phyloP scores from a whole-genome alignment of 441 rosid species.

The Oxalis stricta region DNA sequence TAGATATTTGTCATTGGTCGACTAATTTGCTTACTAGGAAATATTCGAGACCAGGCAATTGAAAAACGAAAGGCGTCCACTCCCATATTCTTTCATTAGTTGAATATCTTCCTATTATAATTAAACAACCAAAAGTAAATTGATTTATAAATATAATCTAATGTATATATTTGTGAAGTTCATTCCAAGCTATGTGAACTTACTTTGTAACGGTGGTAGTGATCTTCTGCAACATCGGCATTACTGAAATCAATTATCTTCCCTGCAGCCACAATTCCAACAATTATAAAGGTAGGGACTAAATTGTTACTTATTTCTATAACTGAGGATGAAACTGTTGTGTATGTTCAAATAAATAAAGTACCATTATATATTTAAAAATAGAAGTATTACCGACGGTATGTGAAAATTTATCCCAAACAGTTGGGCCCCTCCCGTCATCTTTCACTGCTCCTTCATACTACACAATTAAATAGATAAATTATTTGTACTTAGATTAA shows the following conservation, averaged over 20 bases:
- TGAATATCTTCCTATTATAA: slow-evolving; percentile 47
- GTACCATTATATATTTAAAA: not conserved
- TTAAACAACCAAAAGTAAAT: not conserved
- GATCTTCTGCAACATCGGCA: slow-evolving; percentile 86
- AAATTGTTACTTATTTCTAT: not conserved
- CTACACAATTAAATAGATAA: too few relatives aligned
- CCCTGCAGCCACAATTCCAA: slow-evolving; percentile 24
- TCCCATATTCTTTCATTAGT: slow-evolving; percentile 72
- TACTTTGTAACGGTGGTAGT: slow-evolving; percentile 71
- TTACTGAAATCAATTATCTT: slow-evolving; percentile 89
- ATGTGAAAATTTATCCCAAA: slow-evolving; percentile 83
- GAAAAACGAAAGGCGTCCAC: slow-evolving; percentile 89
- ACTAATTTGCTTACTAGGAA: slow-evolving; percentile 63
- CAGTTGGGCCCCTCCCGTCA: slow-evolving; percentile 74
- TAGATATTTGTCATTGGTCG: too few relatives aligned
- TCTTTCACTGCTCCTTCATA: slow-evolving; percentile 82
- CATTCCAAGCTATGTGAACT: slow-evolving; percentile 1
- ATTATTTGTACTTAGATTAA: too few relatives aligned
- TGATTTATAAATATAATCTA: not conserved
- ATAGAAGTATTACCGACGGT: slow-evolving; percentile 33
- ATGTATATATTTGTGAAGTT: not conserved
- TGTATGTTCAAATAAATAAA: too few relatives aligned
- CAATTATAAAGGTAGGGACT: not conserved
- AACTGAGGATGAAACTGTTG: too few relatives aligned
- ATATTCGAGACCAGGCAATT: slow-evolving; percentile 85